phyloP scores from a whole-genome alignment of 768 basidiomycete genomes.

The Tricholoma hemisulphureum region DNA sequence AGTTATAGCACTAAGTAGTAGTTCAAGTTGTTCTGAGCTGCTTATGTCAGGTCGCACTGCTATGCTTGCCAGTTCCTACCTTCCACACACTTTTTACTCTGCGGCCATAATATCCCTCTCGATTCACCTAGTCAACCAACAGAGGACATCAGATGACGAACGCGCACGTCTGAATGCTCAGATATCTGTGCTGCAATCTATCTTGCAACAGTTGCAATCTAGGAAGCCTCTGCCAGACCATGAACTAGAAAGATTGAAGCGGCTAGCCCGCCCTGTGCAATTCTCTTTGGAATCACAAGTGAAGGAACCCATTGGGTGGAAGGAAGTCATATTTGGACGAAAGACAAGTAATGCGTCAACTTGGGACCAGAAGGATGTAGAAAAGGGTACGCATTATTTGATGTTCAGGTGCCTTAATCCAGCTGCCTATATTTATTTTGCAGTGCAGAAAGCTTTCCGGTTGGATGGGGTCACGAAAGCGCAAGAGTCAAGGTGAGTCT shows the following conservation, averaged over 20 bases:
- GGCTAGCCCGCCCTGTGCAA: slow-evolving; percentile 42
- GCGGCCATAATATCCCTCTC: slow-evolving; percentile 65
- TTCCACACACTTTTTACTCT: slow-evolving; percentile 65
- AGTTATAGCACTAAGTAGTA: too few species aligned
- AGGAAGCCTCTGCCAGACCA: slow-evolving; percentile 43
- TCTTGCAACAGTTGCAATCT: slow-evolving; percentile 51
- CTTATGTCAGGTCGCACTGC: background rate
- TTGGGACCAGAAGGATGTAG: slow-evolving; percentile 39
- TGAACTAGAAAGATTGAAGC: slow-evolving; percentile 55
- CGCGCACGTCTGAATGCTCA: slow-evolving; percentile 54
- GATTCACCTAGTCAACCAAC: slow-evolving; percentile 60
- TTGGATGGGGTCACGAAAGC: background rate
- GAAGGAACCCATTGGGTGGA: slow-evolving; percentile 42
- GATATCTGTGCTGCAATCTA: slow-evolving; percentile 60
- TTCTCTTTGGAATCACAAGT: slow-evolving; percentile 2
- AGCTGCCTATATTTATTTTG: background rate
- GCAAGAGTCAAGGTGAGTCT: background rate
- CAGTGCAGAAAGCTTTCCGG: slow-evolving; percentile 1
- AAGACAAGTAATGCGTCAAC: slow-evolving; percentile 25
- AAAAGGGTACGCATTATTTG: slow-evolving; percentile 32
- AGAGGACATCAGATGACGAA: slow-evolving; percentile 50
- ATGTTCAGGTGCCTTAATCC: background rate
- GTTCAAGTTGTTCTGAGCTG: too few species aligned
- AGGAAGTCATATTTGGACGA: slow-evolving; percentile 48
- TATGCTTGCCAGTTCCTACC: slow-evolving; percentile 34